Percentiles rank a stretch among this genome's conserved stretches.
These are phyloP conservation scores for Butyriboletus loyo DNA, from an alignment of 768 basidiomycete genomes.

Conservation along the genomic window DNA sequence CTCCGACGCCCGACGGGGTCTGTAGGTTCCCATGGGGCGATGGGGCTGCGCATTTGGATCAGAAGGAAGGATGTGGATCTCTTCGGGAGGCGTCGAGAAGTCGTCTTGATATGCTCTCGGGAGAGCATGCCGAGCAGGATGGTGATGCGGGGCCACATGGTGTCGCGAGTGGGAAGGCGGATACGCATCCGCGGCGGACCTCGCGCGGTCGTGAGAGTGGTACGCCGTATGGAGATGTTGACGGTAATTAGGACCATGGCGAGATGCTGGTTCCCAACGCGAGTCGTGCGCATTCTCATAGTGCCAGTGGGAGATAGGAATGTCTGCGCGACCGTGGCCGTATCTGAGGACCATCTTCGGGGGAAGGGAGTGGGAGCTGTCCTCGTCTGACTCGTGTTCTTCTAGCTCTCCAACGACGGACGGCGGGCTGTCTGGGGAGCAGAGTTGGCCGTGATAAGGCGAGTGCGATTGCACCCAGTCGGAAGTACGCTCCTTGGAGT, in stretches of 20 bases:
- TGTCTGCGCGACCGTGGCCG: constrained; percentile 59
- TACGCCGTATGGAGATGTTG: constrained; percentile 30
- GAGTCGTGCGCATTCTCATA: constrained; percentile 23
- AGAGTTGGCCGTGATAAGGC: constrained; percentile 36
- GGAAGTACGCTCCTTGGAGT: constrained; percentile 58
- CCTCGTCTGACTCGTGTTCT: constrained; percentile 38
- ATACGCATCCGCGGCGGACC: constrained; percentile 34
- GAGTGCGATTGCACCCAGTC: constrained; percentile 57
- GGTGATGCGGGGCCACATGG: constrained; percentile 9
- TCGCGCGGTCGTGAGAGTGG: constrained; percentile 36
- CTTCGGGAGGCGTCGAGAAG: constrained; percentile 45
- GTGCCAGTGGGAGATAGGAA: constrained; percentile 55
- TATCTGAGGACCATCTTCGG: constrained; percentile 74
- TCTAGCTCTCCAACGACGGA: constrained; percentile 41
- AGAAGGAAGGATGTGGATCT: constrained; percentile 62
- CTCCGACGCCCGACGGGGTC: constrained; percentile 29
- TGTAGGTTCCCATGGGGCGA: constrained; percentile 27
- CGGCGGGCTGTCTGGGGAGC: constrained; percentile 60
- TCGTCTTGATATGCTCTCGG: constrained; percentile 19
- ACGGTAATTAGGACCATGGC: constrained; percentile 24
- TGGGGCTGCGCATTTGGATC: constrained; percentile 36
- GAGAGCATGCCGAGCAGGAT: constrained; percentile 16
- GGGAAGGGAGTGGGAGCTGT: constrained; percentile 48
- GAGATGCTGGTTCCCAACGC: constrained; percentile 10
- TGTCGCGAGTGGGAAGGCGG: constrained; percentile 32